These are phyloP conservation scores for Achaetomium macrosporum DNA, from an alignment of 2,329 filamentous ascomycete genomes.

Conservation along the genomic window DNA sequence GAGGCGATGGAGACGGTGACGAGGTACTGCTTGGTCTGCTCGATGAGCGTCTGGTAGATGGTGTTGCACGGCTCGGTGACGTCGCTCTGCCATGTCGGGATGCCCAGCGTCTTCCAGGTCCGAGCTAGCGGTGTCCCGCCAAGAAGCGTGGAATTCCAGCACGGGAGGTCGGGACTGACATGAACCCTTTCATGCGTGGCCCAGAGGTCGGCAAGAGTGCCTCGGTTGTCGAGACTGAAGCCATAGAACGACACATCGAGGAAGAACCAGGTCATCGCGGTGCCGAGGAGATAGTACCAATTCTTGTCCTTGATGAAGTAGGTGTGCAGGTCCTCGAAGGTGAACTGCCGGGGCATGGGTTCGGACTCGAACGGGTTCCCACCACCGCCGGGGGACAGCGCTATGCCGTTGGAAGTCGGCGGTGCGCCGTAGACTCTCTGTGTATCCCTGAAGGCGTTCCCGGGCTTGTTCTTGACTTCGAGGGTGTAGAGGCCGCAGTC, in stretches of 20 bases:
- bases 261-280: constrained; percentile 47
- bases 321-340: constrained; percentile 41
- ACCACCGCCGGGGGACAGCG: constrained; percentile 29
- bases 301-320: constrained; percentile 46
- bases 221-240: constrained; percentile 44
- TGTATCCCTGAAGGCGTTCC: constrained; percentile 53
- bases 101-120: constrained; percentile 33
- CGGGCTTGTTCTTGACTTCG: constrained; percentile 58
- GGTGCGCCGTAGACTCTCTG: constrained; percentile 50
- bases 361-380: constrained; percentile 21
- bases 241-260: constrained; percentile 55
- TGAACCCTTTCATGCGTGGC: constrained; percentile 31
- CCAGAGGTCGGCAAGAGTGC: constrained; percentile 40
- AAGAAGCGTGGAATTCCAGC: constrained; percentile 41
- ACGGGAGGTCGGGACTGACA: constrained; percentile 36
- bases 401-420: constrained; percentile 29
- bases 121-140: constrained; percentile 41
- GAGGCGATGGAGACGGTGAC: constrained; percentile 47
- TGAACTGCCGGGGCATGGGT: constrained; percentile 44
- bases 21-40: constrained; percentile 48
- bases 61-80: constrained; percentile 43
- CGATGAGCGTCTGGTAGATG: constrained; percentile 46
- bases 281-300: constrained; percentile 41
- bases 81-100: constrained; percentile 48
- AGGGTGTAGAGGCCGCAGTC: constrained; percentile 61